phyloP scores from a whole-genome alignment of 441 rosid species.

The Breynia disticha region DNA sequence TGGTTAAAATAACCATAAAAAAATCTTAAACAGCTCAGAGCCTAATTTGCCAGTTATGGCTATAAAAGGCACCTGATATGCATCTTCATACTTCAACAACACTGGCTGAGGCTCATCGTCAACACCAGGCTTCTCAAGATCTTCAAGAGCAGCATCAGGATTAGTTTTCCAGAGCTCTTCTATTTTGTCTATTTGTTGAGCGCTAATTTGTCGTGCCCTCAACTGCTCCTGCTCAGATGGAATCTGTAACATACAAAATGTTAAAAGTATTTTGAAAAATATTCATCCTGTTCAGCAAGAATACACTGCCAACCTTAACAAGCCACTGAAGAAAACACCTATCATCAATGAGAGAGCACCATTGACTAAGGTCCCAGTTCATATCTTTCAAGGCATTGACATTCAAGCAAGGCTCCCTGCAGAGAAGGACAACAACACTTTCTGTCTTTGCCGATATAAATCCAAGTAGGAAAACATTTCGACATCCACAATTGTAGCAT shows the following conservation, averaged over 20 bases:
- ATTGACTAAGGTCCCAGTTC: conserved; percentile 99
- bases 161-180: conserved; percentile 99
- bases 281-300: conserved; percentile 4
- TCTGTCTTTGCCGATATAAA: conserved; percentile 97
- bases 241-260: conserved; percentile 37
- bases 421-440: conserved; percentile 96
- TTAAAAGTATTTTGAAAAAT: conserved; percentile 17
- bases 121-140: conserved; percentile 98
- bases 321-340: conserved; percentile 99
- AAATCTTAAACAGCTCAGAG: too few relatives aligned
- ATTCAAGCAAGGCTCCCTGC: conserved; percentile 96
- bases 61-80: conserved; percentile 63
- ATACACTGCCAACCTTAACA: conserved; percentile 63
- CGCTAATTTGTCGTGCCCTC: conserved; percentile 99
- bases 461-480: conserved; percentile 96
- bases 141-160: conserved; percentile 97
- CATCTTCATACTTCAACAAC: conserved; percentile 92
- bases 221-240: conserved; percentile 99
- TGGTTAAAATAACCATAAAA: neutral
- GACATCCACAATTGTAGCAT: conserved; percentile 97
- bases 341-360: conserved; percentile 99
- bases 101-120: conserved; percentile 99
- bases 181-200: conserved; percentile 96
- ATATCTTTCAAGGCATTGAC: conserved; percentile 98
- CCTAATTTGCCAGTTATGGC: too few relatives aligned